These are phyloP conservation scores for Berkeleyomyces basicola DNA, from an alignment of 2,329 filamentous ascomycete species.

Conservation along the genomic window DNA sequence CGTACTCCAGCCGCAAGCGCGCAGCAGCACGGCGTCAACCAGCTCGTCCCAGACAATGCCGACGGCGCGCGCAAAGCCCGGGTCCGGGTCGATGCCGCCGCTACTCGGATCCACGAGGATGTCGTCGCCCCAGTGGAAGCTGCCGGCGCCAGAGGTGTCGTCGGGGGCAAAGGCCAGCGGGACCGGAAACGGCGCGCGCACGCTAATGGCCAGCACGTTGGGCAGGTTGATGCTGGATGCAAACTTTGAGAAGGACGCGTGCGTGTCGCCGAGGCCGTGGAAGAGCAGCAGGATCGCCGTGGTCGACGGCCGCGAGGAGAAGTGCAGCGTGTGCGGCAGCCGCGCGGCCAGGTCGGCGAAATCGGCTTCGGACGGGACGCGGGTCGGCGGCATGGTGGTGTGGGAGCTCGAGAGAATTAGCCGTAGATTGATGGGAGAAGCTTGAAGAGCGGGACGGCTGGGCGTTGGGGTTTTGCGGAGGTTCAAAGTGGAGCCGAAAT, in stretches of 20 bases:
- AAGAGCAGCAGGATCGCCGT: constrained; percentile 66
- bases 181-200: constrained; percentile 54
- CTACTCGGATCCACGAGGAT: constrained; percentile 33
- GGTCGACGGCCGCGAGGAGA: constrained; percentile 40
- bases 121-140: constrained; percentile 54
- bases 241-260: constrained; percentile 50
- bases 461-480: background rate
- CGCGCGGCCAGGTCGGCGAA: constrained; percentile 28
- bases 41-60: constrained; percentile 32
- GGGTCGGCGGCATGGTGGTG: constrained; percentile 18
- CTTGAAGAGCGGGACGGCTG: too few relatives aligned
- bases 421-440: background rate
- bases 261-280: constrained; percentile 68
- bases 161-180: constrained; percentile 35
- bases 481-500: constrained; percentile 3
- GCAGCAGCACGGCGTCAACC: constrained; percentile 33
- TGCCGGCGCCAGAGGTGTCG: constrained; percentile 16
- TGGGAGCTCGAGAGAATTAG: background rate
- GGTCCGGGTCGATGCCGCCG: constrained; percentile 43
- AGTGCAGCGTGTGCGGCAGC: constrained; percentile 30
- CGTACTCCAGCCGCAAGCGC: constrained; percentile 40
- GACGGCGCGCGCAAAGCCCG: constrained; percentile 38
- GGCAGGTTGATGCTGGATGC: constrained; percentile 54
- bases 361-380: constrained; percentile 34
- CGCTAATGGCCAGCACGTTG: constrained; percentile 57